phyloP scores from a whole-genome alignment of 257 asterid genomes.

The Fraxinus pennsylvanica region DNA sequence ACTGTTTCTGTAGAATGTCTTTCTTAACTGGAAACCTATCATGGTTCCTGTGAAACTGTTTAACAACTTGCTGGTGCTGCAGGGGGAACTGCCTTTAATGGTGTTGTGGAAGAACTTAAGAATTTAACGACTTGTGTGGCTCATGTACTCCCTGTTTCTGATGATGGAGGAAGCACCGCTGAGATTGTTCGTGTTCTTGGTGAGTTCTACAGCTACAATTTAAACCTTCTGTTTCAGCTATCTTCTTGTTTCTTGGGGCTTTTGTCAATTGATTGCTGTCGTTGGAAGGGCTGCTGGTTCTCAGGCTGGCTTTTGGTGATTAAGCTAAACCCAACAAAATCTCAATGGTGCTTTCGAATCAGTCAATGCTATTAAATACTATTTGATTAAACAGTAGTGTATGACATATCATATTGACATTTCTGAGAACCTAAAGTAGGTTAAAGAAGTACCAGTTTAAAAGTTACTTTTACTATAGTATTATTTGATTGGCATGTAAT shows the following conservation, averaged over 20 bases:
- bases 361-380: background rate
- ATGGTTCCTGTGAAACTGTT: slow-evolving; percentile 14
- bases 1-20: background rate
- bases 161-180: slow-evolving; percentile 99
- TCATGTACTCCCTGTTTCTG: slow-evolving; percentile 97
- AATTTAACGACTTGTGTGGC: slow-evolving; percentile 82
- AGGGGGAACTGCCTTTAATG: slow-evolving; percentile 99
- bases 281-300: slow-evolving; percentile 1
- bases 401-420: slow-evolving; percentile 3
- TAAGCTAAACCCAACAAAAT: background rate
- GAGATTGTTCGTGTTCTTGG: slow-evolving; percentile 99
- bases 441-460: background rate
- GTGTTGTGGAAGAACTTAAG: slow-evolving; percentile 95
- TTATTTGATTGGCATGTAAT: background rate
- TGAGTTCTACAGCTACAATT: slow-evolving; percentile 31
- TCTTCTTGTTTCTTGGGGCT: background rate
- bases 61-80: slow-evolving; percentile 34
- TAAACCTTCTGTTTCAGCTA: slow-evolving; percentile 19
- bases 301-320: background rate
- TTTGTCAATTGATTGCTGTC: background rate
- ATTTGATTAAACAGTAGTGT: background rate
- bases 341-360: background rate
- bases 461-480: background rate
- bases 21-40: background rate
- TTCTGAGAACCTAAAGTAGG: slow-evolving; percentile 6